Conservation (phyloP, 768 basidiomycete species). For the Fomitopsis pulvina region DNA sequence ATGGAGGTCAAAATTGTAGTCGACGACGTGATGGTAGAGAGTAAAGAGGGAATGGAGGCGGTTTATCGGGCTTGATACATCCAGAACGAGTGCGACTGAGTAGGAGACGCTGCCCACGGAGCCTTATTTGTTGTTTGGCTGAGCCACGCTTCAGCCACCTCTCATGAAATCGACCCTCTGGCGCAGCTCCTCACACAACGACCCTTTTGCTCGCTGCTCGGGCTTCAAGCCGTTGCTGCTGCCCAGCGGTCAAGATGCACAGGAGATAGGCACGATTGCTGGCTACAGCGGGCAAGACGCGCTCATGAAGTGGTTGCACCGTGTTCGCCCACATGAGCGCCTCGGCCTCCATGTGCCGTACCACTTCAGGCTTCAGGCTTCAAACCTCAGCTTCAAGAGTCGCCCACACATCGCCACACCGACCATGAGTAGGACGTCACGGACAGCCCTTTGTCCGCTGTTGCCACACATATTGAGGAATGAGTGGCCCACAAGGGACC, state of each 20-base stretch:
- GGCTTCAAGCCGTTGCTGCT: background rate
- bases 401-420: too few relatives aligned
- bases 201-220: background rate
- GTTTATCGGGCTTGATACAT: slow-evolving; percentile 25
- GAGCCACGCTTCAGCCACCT: slow-evolving; percentile 24
- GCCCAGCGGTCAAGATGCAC: background rate
- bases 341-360: background rate
- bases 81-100: slow-evolving; percentile 21
- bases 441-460: too few relatives aligned
- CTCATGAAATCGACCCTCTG: slow-evolving; percentile 15
- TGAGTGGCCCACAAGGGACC: background rate
- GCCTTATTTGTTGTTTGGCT: slow-evolving; percentile 27
- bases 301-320: background rate
- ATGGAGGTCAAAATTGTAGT: slow-evolving; percentile 46
- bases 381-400: too few relatives aligned
- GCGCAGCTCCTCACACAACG: background rate
- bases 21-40: slow-evolving; percentile 42
- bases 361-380: background rate
- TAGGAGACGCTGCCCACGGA: slow-evolving; percentile 23
- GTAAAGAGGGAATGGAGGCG: slow-evolving; percentile 19
- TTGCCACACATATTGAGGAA: background rate
- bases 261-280: too few relatives aligned
- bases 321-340: background rate
- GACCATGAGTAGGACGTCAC: too few relatives aligned
- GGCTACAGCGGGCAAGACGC: background rate